Conservation (phyloP, 768 basidiomycete genomes). For the Tricholoma terreum region DNA sequence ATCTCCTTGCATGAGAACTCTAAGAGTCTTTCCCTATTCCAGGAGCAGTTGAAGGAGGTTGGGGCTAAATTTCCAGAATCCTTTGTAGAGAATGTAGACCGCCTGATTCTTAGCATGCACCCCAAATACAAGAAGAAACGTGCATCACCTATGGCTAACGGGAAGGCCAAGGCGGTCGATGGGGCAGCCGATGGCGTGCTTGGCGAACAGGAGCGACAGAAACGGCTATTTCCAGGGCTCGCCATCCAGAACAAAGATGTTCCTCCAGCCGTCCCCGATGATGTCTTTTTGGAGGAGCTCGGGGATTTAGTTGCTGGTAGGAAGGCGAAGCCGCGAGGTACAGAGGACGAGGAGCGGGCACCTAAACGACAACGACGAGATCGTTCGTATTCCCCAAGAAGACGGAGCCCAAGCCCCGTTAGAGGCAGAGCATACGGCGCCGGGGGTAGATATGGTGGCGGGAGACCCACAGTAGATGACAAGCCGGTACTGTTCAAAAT, state of each 20-base stretch:
- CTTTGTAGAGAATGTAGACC: slow-evolving; percentile 90
- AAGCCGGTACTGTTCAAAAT: slow-evolving; percentile 91
- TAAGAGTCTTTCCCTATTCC: slow-evolving; percentile 72
- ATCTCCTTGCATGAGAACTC: slow-evolving; percentile 85
- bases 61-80: slow-evolving; percentile 88
- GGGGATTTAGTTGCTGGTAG: slow-evolving; percentile 85
- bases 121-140: slow-evolving; percentile 90
- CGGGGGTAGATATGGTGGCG: slow-evolving; percentile 33
- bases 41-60: slow-evolving; percentile 67
- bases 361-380: slow-evolving; percentile 61
- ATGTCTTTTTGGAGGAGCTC: slow-evolving; percentile 82
- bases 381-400: slow-evolving; percentile 46
- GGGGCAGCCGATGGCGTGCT: slow-evolving; percentile 30
- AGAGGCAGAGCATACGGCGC: slow-evolving; percentile 50
- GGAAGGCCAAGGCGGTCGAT: slow-evolving; percentile 30
- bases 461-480: slow-evolving; percentile 58
- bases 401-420: slow-evolving; percentile 57
- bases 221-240: slow-evolving; percentile 87
- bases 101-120: slow-evolving; percentile 90
- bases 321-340: slow-evolving; percentile 47
- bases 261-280: slow-evolving; percentile 59
- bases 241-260: slow-evolving; percentile 75
- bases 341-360: slow-evolving; percentile 42
- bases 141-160: slow-evolving; percentile 35
- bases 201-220: slow-evolving; percentile 71